Evolutionary conservation across 2,329 filamentous ascomycete genomes (phyloP), one percentile per base, ranked within the genome.

Genomic region (Sarocladium kiliense): DNA sequence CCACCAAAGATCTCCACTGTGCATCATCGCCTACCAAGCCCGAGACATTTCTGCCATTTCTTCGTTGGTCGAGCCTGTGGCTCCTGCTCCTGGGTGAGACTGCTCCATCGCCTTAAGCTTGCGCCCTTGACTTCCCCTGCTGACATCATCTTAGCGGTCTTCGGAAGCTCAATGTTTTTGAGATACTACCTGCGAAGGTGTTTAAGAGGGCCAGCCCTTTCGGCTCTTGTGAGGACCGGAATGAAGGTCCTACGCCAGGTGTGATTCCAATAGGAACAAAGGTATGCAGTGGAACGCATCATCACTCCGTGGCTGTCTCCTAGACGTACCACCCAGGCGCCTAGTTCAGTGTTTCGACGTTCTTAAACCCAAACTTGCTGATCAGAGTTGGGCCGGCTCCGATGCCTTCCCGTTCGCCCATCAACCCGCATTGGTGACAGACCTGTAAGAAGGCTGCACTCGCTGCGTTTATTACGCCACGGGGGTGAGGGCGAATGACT

Each of bases 141-240:
- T 47, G 44, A 47, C 44, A 47, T 47, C 44, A 47, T 47, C n/a
- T n/a, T n/a, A n/a, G n/a, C n/a, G n/a, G n/a, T n/a, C 16, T 16
- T n/a, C n/a, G n/a, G n/a, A n/a, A n/a, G n/a, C n/a, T n/a, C n/a
- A n/a, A n/a, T n/a, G n/a, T n/a, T n/a, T n/a, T n/a, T n/a, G n/a
- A n/a, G n/a, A n/a, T n/a, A n/a, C n/a, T n/a, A n/a, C n/a, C n/a
- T n/a, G n/a, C n/a, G n/a, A n/a, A n/a, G n/a, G n/a, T n/a, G n/a
- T n/a, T n/a, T n/a, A n/a, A n/a, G n/a, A n/a, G n/a, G n/a, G n/a
- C n/a, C n/a, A n/a, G n/a, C n/a, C n/a, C n/a, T n/a, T n/a, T n/a
- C n/a, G n/a, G n/a, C 30, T 32, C 30, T 12, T 12, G 30, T 32
- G 7, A 12, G 12, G 12, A 12, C 7, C 7, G 30, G 12, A 32